Evolutionary conservation across 768 basidiomycete species (phyloP).

Genomic region (Cystoderma amianthinum): DNA sequence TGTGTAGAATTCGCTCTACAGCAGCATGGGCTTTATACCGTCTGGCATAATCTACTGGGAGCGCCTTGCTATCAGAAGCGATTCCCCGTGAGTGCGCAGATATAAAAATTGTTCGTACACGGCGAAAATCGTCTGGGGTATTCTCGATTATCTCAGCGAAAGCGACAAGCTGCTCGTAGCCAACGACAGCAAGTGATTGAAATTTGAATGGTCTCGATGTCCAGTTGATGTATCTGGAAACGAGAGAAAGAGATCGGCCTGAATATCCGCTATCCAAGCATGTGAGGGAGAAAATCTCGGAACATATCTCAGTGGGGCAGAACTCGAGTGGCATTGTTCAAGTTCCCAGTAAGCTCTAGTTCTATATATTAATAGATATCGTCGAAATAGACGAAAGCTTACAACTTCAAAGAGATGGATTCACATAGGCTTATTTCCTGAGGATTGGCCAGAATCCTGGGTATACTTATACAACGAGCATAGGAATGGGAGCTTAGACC

Average conservation of each 20-base stretch:
- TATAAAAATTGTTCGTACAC: slow-evolving; percentile 20
- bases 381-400: no score
- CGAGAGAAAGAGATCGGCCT: slow-evolving; percentile 26
- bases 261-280: slow-evolving; percentile 28
- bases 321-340: no score
- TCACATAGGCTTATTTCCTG: no score
- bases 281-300: slow-evolving; percentile 21
- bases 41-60: slow-evolving; percentile 8
- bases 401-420: no score
- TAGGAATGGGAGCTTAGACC: no score
- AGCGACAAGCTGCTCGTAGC: slow-evolving; percentile 14
- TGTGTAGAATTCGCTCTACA: slow-evolving; percentile 9
- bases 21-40: slow-evolving; percentile 9
- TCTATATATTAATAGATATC: no score
- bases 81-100: slow-evolving; percentile 5
- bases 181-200: slow-evolving; percentile 20
- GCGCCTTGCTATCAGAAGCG: not conserved
- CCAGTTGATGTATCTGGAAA: slow-evolving; percentile 20
- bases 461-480: no score
- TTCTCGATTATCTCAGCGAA: slow-evolving; percentile 15
- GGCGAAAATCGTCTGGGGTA: slow-evolving; percentile 13
- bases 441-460: not conserved
- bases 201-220: slow-evolving; percentile 16
- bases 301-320: slow-evolving; percentile 19
- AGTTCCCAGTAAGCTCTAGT: no score